Percentiles rank a stretch among this genome's conserved stretches.
Evolutionary conservation across 495 filamentous ascomycete species (phyloP).

Genomic region (Aspergillus nidulans): DNA sequence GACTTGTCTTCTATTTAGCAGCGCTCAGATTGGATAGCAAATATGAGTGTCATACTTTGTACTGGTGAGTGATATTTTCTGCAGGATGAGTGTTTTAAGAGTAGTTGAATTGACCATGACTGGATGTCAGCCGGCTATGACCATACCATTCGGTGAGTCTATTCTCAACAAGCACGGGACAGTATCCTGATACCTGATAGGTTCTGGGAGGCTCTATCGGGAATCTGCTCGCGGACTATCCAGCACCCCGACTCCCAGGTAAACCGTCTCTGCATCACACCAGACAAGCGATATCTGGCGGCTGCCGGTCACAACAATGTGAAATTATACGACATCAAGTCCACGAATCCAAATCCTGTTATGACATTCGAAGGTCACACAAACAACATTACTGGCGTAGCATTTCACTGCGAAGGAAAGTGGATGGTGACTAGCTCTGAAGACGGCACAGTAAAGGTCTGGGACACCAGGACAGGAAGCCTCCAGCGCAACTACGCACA

Average conservation of each 20-base stretch:
- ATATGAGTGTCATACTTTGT: constrained; percentile 84
- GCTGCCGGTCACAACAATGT: constrained; percentile 92
- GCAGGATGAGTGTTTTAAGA: neutral
- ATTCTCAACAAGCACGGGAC: neutral
- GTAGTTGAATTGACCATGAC: constrained; percentile 7
- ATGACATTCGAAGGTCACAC: constrained; percentile 94
- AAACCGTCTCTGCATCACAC: constrained; percentile 96
- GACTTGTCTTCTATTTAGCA: constrained; percentile 3
- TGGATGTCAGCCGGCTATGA: constrained; percentile 79
- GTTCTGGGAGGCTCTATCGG: constrained; percentile 97
- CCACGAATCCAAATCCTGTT: constrained; percentile 86
- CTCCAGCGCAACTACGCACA: constrained; percentile 92
- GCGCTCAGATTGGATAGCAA: constrained; percentile 10
- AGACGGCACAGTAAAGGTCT: constrained; percentile 96
- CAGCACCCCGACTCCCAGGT: constrained; percentile 98
- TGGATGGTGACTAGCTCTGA: constrained; percentile 99
- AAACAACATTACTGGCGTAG: constrained; percentile 90
- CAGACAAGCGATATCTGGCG: constrained; percentile 93
- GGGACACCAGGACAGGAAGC: constrained; percentile 86
- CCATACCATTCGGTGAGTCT: constrained; percentile 87
- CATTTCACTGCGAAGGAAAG: constrained; percentile 97
- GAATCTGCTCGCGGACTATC: constrained; percentile 95
- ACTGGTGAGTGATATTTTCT: constrained; percentile 55
- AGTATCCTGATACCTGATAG: constrained; percentile 36
- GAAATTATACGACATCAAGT: constrained; percentile 97